Evolutionary conservation across 371 early-diverging fungal species (phyloP).

Genomic region (Dinochytrium kinnereticum): DNA sequence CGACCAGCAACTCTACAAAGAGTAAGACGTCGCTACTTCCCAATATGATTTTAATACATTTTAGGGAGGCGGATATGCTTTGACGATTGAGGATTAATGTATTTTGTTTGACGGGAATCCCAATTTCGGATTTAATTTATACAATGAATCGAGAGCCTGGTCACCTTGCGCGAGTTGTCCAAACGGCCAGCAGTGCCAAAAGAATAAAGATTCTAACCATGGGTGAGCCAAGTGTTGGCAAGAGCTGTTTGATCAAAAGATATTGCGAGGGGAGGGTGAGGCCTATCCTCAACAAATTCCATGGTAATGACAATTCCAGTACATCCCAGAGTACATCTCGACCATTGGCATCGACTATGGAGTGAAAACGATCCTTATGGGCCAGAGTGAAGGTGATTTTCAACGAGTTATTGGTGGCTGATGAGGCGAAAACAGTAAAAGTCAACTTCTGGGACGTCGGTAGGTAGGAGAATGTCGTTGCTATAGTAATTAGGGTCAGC

Average conservation of each 20-base stretch:
- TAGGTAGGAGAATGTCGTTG: background rate
- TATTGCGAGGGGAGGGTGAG: constrained; percentile 61
- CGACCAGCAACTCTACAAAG: too few relatives aligned
- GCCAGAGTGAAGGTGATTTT: constrained; percentile 44
- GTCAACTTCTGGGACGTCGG: constrained; percentile 64
- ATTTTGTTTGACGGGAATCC: too few relatives aligned
- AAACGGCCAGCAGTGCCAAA: constrained; percentile 28
- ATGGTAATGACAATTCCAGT: constrained; percentile 37
- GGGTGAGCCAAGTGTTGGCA: constrained; percentile 58
- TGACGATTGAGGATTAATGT: too few relatives aligned
- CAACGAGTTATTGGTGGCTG: background rate
- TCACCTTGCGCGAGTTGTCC: constrained; percentile 26
- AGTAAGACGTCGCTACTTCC: too few relatives aligned
- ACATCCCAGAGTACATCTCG: constrained; percentile 54
- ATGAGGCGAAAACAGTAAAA: constrained; percentile 53
- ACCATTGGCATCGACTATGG: constrained; percentile 67
- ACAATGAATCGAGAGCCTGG: constrained; percentile 18
- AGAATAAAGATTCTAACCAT: constrained; percentile 44
- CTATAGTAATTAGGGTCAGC: constrained; percentile 19
- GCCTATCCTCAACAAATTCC: background rate
- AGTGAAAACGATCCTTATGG: constrained; percentile 46
- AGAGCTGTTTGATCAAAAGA: constrained; percentile 59
- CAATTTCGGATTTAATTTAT: too few relatives aligned
- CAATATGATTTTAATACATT: too few relatives aligned
- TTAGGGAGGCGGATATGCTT: too few relatives aligned